Evolutionary conservation across 2,329 filamentous ascomycete species (phyloP), one percentile per base, ranked within the genome.

Genomic region (Incumbomyces delicatus): DNA sequence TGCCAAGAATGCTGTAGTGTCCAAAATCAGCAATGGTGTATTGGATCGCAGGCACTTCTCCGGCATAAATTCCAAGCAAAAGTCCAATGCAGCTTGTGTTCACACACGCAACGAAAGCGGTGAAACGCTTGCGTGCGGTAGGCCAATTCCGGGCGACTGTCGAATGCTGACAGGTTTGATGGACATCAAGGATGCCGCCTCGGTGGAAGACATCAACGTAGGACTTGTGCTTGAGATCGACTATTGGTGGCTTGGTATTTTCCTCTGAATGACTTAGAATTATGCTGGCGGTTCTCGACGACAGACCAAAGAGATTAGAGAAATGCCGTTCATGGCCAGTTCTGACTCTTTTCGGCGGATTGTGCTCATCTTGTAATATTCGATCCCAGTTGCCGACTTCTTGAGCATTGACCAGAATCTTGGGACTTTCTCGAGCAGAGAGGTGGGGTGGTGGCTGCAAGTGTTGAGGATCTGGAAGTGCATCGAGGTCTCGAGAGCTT

Each of bases 11-110:
- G 1, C 79, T 74, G 49, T 77, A 72, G 56, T 87, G 83, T 37
- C 77, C 66, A 50, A 80, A 72, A 56, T 88, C 83, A 18, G 78
- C 79, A 52, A 89, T 77, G 56, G 80, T 81, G 61, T 87, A 87
- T 59, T 88, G 84, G 20, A 89, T 85, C 2, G 80, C 77, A n/a
- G 85, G 83, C 1, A 87, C 83, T 54, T 87, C 75, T 2, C 85
- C 85, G 46, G 83, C 81, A 60, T 88, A 90, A 17, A 88, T 83
- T 1, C 85, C 85, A 48, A 86, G 68, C 17, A 87, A 69, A 20
- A 85, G 67, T 0, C 85, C 85, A 38, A 88, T 71, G 45, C 87
- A 68, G 12, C 81, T 78, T 5, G 84, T 87, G 55, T 84, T 87
- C 53, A 83, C 67, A 59, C 85, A 89, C 8, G 83, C 79, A 48